Base-by-base conservation (phyloP, 2,329 filamentous ascomycete species). In the Hypoxylon sp. region DNA sequence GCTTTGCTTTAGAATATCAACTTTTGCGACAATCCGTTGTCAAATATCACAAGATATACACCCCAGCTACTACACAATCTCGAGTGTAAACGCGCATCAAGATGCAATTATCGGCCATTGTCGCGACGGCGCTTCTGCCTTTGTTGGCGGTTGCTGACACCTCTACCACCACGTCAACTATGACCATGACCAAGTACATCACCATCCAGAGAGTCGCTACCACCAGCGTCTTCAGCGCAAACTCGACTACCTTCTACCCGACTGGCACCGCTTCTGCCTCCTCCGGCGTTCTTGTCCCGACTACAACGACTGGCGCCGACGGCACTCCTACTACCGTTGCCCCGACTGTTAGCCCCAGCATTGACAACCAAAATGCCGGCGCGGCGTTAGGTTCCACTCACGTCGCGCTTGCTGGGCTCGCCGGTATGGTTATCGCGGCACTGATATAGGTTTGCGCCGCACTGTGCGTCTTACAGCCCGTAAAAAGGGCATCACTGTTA, bases 111-210 rank as follows among this genome's bases (percentile, higher is more conserved):
- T 76, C 78, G 48, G 76, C 81, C 29, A 72, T 88, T 65, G 62
- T 84, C 73, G 75, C 84, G 65, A 82, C 82, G 65, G 75, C 81
- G 67, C 74, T 84, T 68, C 81, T 89, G 74, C 86, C 87, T 72
- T 79, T 86, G 56, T 75, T 87, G 73, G 86, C 84, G 64, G 72
- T 85, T 55, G 85, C 85, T 37, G 77, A 75, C 32, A 72, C 75
- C 59, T 73, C 73, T 23, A 81, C 81, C 45, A 80, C 82, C 16
- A 84, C 82, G 21, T 80, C 80, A 25, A 88, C 85, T 41, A 79
- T 80, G 59, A 83, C 81, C 47, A 72, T 83, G 71, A 86, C 84
- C 73, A 83, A 82, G 74, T 86, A 84, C 51, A 74, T 85, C 75
- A 86, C 82, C 47, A 81, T 88, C 66, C 81, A 81, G 47, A 76